phyloP scores from a whole-genome alignment of 139 green algal species.

The Picochlorum sp. region DNA sequence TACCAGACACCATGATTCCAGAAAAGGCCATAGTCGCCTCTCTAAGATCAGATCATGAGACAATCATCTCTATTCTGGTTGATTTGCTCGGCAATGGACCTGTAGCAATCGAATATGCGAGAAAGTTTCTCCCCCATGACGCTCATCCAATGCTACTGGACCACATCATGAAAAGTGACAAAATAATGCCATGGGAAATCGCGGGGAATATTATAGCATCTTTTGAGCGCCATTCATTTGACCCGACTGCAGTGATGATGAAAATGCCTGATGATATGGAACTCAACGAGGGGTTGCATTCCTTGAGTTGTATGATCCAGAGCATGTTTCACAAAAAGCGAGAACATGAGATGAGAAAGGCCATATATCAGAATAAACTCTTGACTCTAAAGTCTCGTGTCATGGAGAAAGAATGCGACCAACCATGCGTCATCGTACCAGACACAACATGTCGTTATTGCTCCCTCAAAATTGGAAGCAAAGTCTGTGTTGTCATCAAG shows the following conservation, averaged over 20 bases:
- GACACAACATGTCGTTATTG: conserved; percentile 39
- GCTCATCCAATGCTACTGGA: conserved; percentile 39
- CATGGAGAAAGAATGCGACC: no score
- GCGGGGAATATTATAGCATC: conserved; percentile 38
- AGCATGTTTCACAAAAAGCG: conserved; percentile 9
- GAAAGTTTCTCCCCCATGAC: conserved; percentile 12
- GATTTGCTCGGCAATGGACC: conserved; percentile 46
- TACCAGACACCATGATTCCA: neutral
- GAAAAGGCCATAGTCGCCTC: conserved; percentile 56
- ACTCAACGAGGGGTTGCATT: conserved; percentile 33
- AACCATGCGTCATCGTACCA: conserved; percentile 20
- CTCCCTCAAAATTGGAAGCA: conserved; percentile 36
- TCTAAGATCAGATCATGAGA: conserved; percentile 45
- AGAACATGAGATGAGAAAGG: conserved; percentile 20
- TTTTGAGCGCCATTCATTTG: conserved; percentile 43
- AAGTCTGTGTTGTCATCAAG: conserved; percentile 36
- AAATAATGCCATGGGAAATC: conserved; percentile 32
- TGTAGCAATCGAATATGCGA: conserved; percentile 56
- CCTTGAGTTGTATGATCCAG: conserved; percentile 56
- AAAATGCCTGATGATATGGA: conserved; percentile 59
- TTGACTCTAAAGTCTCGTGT: no score
- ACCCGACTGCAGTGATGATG: conserved; percentile 46
- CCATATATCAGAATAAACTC: conserved; percentile 5
- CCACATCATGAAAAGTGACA: conserved; percentile 56
- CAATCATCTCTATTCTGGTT: conserved; percentile 55